Evolutionary conservation across 305 asterid species (phyloP), one percentile per base, ranked within the genome.

Genomic region (Fraxinus albicans): DNA sequence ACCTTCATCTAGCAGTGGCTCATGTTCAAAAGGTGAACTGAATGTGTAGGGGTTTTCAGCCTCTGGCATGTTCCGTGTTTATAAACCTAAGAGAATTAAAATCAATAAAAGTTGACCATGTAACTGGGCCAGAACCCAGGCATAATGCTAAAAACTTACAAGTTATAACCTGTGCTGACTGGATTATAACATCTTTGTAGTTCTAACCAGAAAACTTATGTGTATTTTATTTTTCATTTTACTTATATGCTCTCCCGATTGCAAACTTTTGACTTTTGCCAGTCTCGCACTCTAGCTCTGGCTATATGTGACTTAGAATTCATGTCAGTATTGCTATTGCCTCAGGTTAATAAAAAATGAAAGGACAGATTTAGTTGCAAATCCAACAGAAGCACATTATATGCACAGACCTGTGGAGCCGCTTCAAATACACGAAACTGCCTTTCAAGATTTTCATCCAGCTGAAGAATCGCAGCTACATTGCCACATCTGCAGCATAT

Each of bases 391-490:
- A 69, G 76, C 40, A 69, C 19, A 82, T n/a, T 70, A 76, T 38
- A 84, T 79, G 82, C 69, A 86, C 86, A 74, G 74, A 94, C 99
- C 98, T 92, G 94, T 4, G 99, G 97, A 85, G 98, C 98, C 21
- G 99, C 99, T 80, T 93, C 94, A 89, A 96, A 94, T 74, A 94
- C 99, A 40, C 93, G 92, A 81, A 96, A 94, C 86, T 88, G 77
- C 91, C 87, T 92, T 40, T 90, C 93, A 78, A 96, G 98, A 86
- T 90, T 93, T 85, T 92, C 99, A 80, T 91, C 91, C 80, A 96
- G 91, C 93, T 94, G 95, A 60, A 96, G 98, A 87, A 93, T 96
- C 25, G 98, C 99, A 83, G 99, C 98, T 36, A 96, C 94, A 85
- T 94, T 96, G 78, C 98, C 99, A 83, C 99, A 96, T 88, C 99